These are phyloP conservation scores for Wickerhamiella infanticola DNA, from an alignment of 1,139 yeast species.

Conservation along the genomic window DNA sequence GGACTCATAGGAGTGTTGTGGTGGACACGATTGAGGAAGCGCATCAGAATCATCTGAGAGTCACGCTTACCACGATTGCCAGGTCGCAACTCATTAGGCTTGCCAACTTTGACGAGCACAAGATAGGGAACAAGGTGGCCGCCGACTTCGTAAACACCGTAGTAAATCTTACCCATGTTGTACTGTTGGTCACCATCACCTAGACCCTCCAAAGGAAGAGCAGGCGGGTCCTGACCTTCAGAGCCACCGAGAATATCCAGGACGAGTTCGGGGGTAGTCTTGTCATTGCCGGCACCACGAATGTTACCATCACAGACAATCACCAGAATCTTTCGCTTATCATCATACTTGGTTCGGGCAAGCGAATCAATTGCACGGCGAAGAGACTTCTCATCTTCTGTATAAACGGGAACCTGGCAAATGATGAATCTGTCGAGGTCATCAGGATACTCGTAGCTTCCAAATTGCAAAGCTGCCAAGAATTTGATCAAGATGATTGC, in stretches of 20 bases:
- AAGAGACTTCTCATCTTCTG: slow-evolving; percentile 29
- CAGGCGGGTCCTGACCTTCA: slow-evolving; percentile 27
- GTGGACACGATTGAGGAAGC: slow-evolving; percentile 29
- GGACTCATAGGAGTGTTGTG: slow-evolving; percentile 29
- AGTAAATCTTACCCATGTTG: slow-evolving; percentile 28
- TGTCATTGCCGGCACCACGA: slow-evolving; percentile 30
- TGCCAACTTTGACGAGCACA: slow-evolving; percentile 30
- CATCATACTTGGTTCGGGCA: slow-evolving; percentile 28
- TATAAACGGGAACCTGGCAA: slow-evolving; percentile 31
- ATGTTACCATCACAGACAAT: slow-evolving; percentile 31
- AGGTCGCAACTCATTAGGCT: slow-evolving; percentile 28
- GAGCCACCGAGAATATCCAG: slow-evolving; percentile 29
- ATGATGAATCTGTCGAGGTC: slow-evolving; percentile 28
- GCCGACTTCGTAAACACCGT: slow-evolving; percentile 29
- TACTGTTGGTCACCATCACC: slow-evolving; percentile 30
- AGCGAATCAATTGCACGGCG: slow-evolving; percentile 30
- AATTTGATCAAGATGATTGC: slow-evolving; percentile 25
- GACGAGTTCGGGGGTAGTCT: slow-evolving; percentile 30
- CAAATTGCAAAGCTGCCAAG: slow-evolving; percentile 28
- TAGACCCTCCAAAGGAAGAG: slow-evolving; percentile 25
- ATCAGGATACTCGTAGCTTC: slow-evolving; percentile 23
- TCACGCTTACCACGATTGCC: slow-evolving; percentile 33
- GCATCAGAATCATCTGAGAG: slow-evolving; percentile 28
- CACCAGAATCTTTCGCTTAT: slow-evolving; percentile 27
- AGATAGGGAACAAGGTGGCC: slow-evolving; percentile 32